phyloP scores from a whole-genome alignment of 2,329 filamentous ascomycete species.

The Epichloe elymi region DNA sequence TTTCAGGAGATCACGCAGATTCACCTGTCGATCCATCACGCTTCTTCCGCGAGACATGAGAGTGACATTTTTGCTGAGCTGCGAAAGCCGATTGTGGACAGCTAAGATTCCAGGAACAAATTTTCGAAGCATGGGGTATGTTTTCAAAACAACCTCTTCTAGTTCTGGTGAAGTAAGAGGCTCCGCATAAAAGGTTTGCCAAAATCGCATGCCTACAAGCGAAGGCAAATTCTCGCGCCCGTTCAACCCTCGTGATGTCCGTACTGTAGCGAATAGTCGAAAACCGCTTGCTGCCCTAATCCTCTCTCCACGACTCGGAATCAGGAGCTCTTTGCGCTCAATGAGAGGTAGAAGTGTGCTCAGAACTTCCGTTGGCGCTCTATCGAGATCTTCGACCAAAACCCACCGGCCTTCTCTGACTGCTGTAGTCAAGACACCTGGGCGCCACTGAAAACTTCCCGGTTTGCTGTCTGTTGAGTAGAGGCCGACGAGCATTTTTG shows the following conservation, averaged over 20 bases:
- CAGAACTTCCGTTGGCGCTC: constrained; percentile 87
- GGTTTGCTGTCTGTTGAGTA: constrained; percentile 83
- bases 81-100: constrained; percentile 42
- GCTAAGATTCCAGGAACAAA: constrained; percentile 45
- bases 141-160: constrained; percentile 55
- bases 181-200: constrained; percentile 62
- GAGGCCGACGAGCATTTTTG: constrained; percentile 87
- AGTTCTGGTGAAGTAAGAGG: constrained; percentile 58
- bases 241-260: constrained; percentile 57
- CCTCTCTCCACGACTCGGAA: constrained; percentile 77
- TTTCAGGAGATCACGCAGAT: constrained; percentile 72
- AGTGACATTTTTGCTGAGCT: constrained; percentile 32
- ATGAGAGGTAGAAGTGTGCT: constrained; percentile 87
- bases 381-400: constrained; percentile 89
- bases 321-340: constrained; percentile 78
- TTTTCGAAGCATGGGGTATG: constrained; percentile 56
- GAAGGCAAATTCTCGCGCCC: constrained; percentile 54
- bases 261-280: constrained; percentile 81
- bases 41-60: constrained; percentile 24
- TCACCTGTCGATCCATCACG: constrained; percentile 41
- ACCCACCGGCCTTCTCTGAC: constrained; percentile 94
- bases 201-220: constrained; percentile 75
- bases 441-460: constrained; percentile 82
- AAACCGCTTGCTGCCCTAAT: constrained; percentile 77
- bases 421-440: constrained; percentile 86